A percentile compares a stretch with the other conserved stretches of the same genome.
These are phyloP conservation scores for Apophysomyces trapeziformis DNA, from an alignment of 371 early-diverging fungal species.

Conservation along the genomic window DNA sequence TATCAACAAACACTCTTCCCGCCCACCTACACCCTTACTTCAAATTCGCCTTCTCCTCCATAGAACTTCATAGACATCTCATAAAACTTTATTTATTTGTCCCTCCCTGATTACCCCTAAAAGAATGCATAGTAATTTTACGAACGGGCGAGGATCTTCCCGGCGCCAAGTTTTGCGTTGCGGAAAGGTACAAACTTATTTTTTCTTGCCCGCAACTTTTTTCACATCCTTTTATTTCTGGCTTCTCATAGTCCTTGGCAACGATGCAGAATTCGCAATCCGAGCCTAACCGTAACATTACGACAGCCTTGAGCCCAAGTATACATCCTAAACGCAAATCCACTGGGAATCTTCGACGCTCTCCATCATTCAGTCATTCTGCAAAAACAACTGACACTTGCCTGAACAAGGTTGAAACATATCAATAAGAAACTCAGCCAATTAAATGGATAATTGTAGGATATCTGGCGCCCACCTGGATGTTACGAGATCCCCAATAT, in stretches of 20 bases:
- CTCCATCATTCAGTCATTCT: constrained; percentile 29
- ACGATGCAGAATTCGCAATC: constrained; percentile 51
- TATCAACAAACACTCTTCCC: too few relatives aligned
- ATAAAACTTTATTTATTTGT: constrained; percentile 1
- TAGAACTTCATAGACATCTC: constrained; percentile 13
- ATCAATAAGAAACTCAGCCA: constrained; percentile 2
- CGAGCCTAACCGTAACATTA: constrained; percentile 42
- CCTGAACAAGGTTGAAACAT: constrained; percentile 8
- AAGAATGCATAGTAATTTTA: constrained; percentile 22
- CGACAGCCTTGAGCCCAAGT: constrained; percentile 22
- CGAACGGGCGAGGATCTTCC: constrained; percentile 18
- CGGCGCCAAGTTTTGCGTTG: background rate
- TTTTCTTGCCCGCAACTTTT: background rate
- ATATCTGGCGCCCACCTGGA: constrained; percentile 38
- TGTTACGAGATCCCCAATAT: constrained; percentile 38
- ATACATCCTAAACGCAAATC: constrained; percentile 51
- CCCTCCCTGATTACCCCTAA: constrained; percentile 13
- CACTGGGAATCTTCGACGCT: constrained; percentile 48
- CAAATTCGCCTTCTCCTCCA: background rate
- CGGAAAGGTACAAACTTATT: constrained; percentile 6
- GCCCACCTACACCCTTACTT: too few relatives aligned
- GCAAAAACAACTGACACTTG: constrained; percentile 19
- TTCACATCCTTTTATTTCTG: background rate
- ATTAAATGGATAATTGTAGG: constrained; percentile 21
- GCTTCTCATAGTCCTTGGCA: constrained; percentile 22